Evolutionary conservation across 257 asterid species (phyloP).

Genomic region (Salvia rosmarinus): DNA sequence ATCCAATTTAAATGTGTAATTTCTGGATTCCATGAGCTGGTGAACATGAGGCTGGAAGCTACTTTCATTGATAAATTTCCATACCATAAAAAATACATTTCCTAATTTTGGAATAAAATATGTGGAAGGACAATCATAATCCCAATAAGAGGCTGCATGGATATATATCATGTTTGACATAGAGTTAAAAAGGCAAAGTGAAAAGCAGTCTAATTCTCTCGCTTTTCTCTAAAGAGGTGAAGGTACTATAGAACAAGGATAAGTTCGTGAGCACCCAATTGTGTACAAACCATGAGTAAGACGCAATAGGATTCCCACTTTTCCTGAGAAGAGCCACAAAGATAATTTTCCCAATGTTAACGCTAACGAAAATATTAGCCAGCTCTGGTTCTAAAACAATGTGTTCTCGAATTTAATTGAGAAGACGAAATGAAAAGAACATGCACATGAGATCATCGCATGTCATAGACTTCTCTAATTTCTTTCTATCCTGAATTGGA

Average conservation of each 20-base stretch:
- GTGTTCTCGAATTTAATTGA: background rate
- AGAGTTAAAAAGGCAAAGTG: background rate
- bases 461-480: background rate
- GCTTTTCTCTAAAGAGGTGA: background rate
- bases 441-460: background rate
- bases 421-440: background rate
- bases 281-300: background rate
- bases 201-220: background rate
- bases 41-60: constrained; percentile 1
- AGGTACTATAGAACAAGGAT: background rate
- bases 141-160: background rate
- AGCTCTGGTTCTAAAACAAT: background rate
- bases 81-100: too few relatives aligned
- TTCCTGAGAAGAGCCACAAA: background rate
- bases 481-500: background rate
- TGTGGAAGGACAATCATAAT: background rate
- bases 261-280: background rate
- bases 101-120: background rate
- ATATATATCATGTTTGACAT: background rate
- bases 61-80: too few relatives aligned
- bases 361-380: background rate
- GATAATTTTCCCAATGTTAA: background rate
- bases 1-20: background rate
- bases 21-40: background rate
- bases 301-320: background rate